These are phyloP conservation scores for Bacidia rubella DNA, from an alignment of 495 filamentous ascomycete genomes.

Conservation along the genomic window DNA sequence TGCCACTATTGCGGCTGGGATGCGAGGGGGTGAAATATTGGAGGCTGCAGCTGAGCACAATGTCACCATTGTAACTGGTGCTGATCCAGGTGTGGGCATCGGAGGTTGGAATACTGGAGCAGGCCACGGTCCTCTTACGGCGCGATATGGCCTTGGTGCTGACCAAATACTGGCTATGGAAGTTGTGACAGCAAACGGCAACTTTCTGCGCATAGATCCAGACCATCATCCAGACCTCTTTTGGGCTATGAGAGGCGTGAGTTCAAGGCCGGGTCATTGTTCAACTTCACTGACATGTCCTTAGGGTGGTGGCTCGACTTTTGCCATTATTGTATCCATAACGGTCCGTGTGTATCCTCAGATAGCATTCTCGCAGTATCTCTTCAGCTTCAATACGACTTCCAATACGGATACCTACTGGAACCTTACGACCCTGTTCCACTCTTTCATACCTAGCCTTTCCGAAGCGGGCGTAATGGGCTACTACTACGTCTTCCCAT, in stretches of 20 bases:
- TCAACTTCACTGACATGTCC: not conserved
- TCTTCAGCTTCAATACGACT: conserved; percentile 19
- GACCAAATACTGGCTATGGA: conserved; percentile 33
- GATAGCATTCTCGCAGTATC: conserved; percentile 18
- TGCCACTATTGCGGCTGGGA: conserved; percentile 24
- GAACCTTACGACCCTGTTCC: not conserved
- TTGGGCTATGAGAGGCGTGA: conserved; percentile 39
- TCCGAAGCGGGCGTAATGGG: not conserved
- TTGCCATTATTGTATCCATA: conserved; percentile 31
- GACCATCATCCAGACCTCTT: conserved; percentile 44
- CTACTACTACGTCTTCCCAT: not conserved
- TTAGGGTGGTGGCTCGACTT: conserved; percentile 28
- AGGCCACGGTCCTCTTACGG: conserved; percentile 23
- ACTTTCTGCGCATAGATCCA: conserved; percentile 36
- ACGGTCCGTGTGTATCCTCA: conserved; percentile 31
- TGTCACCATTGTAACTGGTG: conserved; percentile 26
- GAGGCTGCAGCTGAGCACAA: conserved; percentile 17
- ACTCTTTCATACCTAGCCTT: not conserved
- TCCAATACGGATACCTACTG: not conserved
- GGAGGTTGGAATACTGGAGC: conserved; percentile 32
- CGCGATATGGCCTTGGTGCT: conserved; percentile 23
- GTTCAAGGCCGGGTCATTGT: not conserved
- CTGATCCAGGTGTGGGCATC: conserved; percentile 21
- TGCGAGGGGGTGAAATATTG: conserved; percentile 27
- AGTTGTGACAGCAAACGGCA: conserved; percentile 44